A percentile compares a stretch with the other conserved stretches of the same genome.
These are phyloP conservation scores for Cladophialophora exuberans DNA, from an alignment of 2,329 filamentous ascomycete species.

Conservation along the genomic window DNA sequence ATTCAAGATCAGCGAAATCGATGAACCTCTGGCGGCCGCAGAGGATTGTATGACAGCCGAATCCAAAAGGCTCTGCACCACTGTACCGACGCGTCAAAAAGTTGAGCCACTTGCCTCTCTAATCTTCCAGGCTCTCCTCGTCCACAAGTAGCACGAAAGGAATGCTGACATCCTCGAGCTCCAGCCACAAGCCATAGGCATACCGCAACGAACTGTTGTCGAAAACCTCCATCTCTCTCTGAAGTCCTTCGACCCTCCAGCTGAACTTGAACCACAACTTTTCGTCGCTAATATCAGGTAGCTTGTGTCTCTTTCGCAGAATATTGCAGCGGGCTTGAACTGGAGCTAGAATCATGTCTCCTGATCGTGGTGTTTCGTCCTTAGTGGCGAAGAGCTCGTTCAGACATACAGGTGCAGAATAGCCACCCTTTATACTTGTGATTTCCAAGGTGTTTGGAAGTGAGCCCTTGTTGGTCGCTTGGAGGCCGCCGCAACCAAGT, in stretches of 20 bases:
- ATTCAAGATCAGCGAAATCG: too few species aligned
- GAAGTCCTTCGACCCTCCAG: not conserved
- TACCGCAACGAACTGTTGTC: not conserved
- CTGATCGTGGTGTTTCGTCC: not conserved
- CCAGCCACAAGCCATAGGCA: not conserved
- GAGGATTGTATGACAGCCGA: too few species aligned
- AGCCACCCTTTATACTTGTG: not conserved
- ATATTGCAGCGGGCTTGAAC: not conserved
- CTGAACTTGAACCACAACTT: not conserved
- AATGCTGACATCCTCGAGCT: not conserved
- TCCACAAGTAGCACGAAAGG: constrained; percentile 1
- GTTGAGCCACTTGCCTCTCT: too few species aligned
- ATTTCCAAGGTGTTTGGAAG: not conserved
- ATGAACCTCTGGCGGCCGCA: too few species aligned
- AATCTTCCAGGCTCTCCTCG: not conserved
- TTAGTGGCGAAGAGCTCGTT: not conserved
- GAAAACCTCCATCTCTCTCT: not conserved
- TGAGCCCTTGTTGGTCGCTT: too few species aligned
- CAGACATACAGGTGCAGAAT: not conserved
- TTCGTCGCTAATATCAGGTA: not conserved
- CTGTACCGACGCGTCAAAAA: too few species aligned
- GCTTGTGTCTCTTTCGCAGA: not conserved
- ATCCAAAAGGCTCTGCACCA: too few species aligned
- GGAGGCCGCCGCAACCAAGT: not conserved
- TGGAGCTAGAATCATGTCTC: not conserved